phyloP scores from a whole-genome alignment of 2,329 filamentous ascomycete species.

The Arachnopeziza araneosa region DNA sequence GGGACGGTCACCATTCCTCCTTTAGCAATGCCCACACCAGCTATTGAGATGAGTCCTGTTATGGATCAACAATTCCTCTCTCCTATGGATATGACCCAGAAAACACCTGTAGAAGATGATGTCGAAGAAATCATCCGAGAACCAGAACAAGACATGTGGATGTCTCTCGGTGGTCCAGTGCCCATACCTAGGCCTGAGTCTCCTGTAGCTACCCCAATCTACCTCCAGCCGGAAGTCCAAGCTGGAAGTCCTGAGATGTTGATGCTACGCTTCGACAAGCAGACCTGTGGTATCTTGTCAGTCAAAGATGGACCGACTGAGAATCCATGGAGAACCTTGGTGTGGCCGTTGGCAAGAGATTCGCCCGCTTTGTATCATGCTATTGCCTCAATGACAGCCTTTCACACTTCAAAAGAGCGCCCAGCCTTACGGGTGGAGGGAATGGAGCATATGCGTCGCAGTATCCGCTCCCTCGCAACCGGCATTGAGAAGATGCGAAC shows the following conservation, averaged over 20 bases:
- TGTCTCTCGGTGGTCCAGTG: slow-evolving; percentile 7
- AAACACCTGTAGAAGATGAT: slow-evolving; percentile 37
- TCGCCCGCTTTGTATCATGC: slow-evolving; percentile 64
- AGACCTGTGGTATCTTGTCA: slow-evolving; percentile 66
- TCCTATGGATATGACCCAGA: slow-evolving; percentile 9
- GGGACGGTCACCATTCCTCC: slow-evolving; percentile 20
- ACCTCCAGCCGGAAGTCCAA: slow-evolving; percentile 42
- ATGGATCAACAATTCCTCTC: slow-evolving; percentile 14
- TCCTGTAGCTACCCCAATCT: slow-evolving; percentile 28
- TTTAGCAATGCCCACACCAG: slow-evolving; percentile 12
- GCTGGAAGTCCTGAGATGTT: slow-evolving; percentile 54
- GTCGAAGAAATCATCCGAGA: slow-evolving; percentile 49
- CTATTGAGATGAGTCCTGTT: slow-evolving; percentile 16
- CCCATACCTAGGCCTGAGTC: slow-evolving; percentile 10
- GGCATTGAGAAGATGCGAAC: slow-evolving; percentile 58
- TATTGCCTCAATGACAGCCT: slow-evolving; percentile 62
- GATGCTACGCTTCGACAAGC: slow-evolving; percentile 55
- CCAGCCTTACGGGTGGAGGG: slow-evolving; percentile 54
- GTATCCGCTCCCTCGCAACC: slow-evolving; percentile 52
- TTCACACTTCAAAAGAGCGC: slow-evolving; percentile 56
- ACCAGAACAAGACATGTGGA: slow-evolving; percentile 25
- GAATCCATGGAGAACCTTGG: slow-evolving; percentile 65
- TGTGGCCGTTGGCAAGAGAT: slow-evolving; percentile 63
- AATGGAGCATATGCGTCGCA: slow-evolving; percentile 63
- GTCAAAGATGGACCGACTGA: slow-evolving; percentile 64